Base-by-base conservation (phyloP, 257 asterid genomes). In the Solanum piurae region DNA sequence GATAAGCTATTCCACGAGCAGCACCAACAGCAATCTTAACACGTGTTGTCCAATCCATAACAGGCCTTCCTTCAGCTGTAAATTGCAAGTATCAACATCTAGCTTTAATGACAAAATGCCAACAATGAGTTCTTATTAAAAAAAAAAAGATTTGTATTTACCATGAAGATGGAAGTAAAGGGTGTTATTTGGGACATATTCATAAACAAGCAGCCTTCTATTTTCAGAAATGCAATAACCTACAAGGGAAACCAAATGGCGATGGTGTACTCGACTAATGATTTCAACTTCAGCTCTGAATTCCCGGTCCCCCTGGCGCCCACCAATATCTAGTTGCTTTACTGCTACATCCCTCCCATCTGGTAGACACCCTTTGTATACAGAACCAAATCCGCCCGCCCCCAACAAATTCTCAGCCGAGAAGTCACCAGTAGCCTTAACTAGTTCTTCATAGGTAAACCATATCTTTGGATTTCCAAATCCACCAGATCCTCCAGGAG, bases 101-200 rank as follows among this genome's bases (percentile, higher is more conserved):
- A 33, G 55, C 62, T 64, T 89, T 79, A 91, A 52, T 71, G 69
- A 86, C 52, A 83, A 38, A 49, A 79, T 49, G 68, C 12, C 37
- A 36, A 73, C 29, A 52, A 34, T 72, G 27, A 69, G 68, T 86
- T 27, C 60, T 72, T 27, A 52, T 14, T 14, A 13, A 13, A 49
- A 49, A 36, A 46, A 21, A 44, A 25, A 58, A 86, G 83, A 75
- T 86, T 44, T 79, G 52, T 37, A 74, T 9, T 89, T 96, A 97
- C 99, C 99, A 72, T 97, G 99, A 93, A 97, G 98, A 90, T 97
- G 99, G 93, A 93, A 96, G 92, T 97, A 91, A 89, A 96, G 98
- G 87, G 96, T 93, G 92, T 97, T 88, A 88, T 97, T 96, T 58
- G 98, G 94, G 71, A 96, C 92, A 88, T 92, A 97, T 87, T 97